These are phyloP conservation scores for Vitis amurensis DNA, from an alignment of 164 flowering plant genomes.

Conservation along the genomic window DNA sequence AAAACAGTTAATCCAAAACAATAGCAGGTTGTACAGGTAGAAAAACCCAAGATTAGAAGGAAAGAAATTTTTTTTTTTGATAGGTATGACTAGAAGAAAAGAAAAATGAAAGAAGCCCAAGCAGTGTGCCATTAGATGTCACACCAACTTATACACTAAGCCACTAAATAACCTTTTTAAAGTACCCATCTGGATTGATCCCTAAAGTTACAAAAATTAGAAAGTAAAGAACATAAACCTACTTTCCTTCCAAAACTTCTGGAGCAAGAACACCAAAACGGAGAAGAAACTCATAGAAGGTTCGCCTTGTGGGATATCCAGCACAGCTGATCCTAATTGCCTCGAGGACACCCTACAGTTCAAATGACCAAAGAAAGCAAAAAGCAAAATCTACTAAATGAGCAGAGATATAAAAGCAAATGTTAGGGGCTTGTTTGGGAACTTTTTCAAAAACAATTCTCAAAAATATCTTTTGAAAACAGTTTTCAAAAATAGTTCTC, in stretches of 20 bases:
- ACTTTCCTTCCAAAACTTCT: conserved; percentile 92
- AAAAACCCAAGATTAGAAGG: not conserved
- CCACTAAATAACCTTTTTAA: no score
- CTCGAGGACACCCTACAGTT: conserved; percentile 89
- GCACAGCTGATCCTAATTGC: conserved; percentile 99
- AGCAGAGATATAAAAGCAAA: not conserved
- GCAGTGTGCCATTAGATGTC: no score
- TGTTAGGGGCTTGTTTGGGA: no score
- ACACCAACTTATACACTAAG: no score
- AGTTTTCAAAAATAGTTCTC: no score
- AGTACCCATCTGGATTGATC: not conserved
- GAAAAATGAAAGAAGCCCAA: no score
- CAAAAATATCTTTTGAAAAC: no score
- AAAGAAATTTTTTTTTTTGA: not conserved
- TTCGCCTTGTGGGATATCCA: conserved; percentile 95
- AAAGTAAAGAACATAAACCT: conserved; percentile 23
- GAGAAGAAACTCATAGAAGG: conserved; percentile 91
- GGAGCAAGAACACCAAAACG: conserved; percentile 98
- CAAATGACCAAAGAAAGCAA: not conserved
- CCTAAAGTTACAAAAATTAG: not conserved
- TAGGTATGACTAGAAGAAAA: no score
- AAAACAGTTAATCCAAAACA: not conserved
- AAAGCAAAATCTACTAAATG: not conserved
- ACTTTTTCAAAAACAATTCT: no score
- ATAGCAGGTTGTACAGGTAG: not conserved